These are phyloP conservation scores for Aspergillus diversus DNA, from an alignment of 495 filamentous ascomycete genomes.

Conservation along the genomic window DNA sequence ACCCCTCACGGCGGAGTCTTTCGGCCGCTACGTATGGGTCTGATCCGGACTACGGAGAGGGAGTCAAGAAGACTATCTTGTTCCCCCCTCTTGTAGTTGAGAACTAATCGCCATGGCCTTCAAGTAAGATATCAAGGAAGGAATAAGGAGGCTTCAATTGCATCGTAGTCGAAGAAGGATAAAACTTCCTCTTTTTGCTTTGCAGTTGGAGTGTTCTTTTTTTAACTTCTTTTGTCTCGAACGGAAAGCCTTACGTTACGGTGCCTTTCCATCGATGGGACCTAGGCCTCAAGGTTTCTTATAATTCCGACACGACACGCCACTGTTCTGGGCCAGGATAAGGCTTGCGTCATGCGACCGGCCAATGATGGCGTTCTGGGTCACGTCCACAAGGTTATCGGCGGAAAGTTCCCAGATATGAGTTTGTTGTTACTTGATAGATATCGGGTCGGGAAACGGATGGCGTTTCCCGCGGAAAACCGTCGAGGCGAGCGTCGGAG, in stretches of 20 bases:
- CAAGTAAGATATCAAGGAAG: slow-evolving; percentile 24
- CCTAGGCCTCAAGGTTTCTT: background rate
- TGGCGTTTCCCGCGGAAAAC: slow-evolving; percentile 48
- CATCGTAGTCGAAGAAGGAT: background rate
- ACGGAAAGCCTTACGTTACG: too few relatives aligned
- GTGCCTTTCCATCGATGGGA: too few relatives aligned
- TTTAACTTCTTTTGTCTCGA: background rate
- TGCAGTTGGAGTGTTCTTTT: background rate
- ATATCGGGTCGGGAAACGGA: slow-evolving; percentile 40
- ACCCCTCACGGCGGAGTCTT: slow-evolving; percentile 53
- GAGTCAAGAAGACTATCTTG: slow-evolving; percentile 49
- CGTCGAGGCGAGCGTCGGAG: slow-evolving; percentile 19
- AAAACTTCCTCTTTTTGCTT: background rate
- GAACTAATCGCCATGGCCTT: slow-evolving; percentile 33
- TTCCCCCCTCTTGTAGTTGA: slow-evolving; percentile 62
- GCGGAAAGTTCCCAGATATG: slow-evolving; percentile 26
- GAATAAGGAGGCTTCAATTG: background rate
- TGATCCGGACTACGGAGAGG: slow-evolving; percentile 73
- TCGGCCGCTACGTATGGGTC: slow-evolving; percentile 57
- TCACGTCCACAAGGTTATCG: slow-evolving; percentile 40
- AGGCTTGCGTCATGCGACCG: slow-evolving; percentile 28
- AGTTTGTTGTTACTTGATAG: slow-evolving; percentile 22
- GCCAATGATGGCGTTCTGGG: slow-evolving; percentile 25
- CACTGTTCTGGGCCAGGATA: slow-evolving; percentile 1
- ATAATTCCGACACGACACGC: background rate